These are phyloP conservation scores for Acorus calamus DNA, from an alignment of 106 monocot genomes.

Conservation along the genomic window DNA sequence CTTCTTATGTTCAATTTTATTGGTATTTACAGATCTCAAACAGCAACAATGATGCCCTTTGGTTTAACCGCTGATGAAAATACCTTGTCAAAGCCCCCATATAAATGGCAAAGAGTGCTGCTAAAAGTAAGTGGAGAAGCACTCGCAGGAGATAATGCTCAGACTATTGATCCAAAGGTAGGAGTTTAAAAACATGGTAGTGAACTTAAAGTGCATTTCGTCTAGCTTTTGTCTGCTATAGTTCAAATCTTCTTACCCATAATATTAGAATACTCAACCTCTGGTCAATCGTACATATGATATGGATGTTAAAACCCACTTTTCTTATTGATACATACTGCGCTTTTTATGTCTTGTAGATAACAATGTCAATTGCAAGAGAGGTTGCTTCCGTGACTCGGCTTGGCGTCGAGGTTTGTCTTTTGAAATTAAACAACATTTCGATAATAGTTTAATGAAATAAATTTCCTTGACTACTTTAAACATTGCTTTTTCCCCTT, in stretches of 20 bases:
- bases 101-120: conserved; percentile 82
- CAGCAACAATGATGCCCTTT: conserved; percentile 25
- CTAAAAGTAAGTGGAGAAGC: conserved; percentile 98
- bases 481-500: no score
- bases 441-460: no score
- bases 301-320: neutral
- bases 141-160: conserved; percentile 72
- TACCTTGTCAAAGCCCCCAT: conserved; percentile 24
- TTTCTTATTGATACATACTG: neutral
- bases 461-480: no score
- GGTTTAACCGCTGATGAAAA: conserved; percentile 19
- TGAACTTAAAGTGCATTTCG: no score
- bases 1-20: no score
- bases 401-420: conserved; percentile 76
- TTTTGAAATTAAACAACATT: neutral
- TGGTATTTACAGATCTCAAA: conserved; percentile 9
- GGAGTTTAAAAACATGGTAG: neutral
- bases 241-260: no score
- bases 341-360: conserved; percentile 29
- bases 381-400: conserved; percentile 87
- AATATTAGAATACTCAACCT: no score
- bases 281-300: no score
- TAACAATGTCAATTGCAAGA: conserved; percentile 94
- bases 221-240: no score
- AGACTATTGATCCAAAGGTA: conserved; percentile 96